Percentiles rank a stretch among this genome's conserved stretches.
Conservation (phyloP, 1,139 yeast genomes). For the Hansenula lynferdii region DNA sequence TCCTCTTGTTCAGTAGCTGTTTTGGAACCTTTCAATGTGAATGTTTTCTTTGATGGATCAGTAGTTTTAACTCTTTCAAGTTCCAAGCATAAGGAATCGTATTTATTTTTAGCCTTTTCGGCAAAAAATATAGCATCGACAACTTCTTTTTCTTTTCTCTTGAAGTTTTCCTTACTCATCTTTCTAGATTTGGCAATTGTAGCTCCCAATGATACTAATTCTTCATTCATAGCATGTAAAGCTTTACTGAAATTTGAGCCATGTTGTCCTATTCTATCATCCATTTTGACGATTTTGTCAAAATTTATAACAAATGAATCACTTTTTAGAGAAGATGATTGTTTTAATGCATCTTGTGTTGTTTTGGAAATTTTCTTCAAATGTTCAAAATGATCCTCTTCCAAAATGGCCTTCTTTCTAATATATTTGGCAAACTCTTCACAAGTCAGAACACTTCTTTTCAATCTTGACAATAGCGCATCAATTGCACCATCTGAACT, state of each 20-base stretch:
- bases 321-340: constrained; percentile 43
- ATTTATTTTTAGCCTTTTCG: constrained; percentile 83
- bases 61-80: constrained; percentile 75
- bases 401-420: constrained; percentile 73
- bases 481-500: constrained; percentile 60
- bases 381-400: constrained; percentile 74
- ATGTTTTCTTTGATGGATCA: constrained; percentile 79
- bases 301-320: constrained; percentile 70
- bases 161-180: constrained; percentile 73
- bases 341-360: constrained; percentile 49
- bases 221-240: constrained; percentile 81
- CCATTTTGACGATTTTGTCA: constrained; percentile 67
- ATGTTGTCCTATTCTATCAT: constrained; percentile 69
- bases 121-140: constrained; percentile 76
- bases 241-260: constrained; percentile 77
- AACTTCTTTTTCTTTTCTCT: constrained; percentile 78
- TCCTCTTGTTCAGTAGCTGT: constrained; percentile 91
- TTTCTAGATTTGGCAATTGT: constrained; percentile 73
- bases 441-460: constrained; percentile 74
- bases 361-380: constrained; percentile 60
- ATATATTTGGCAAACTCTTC: constrained; percentile 81
- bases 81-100: constrained; percentile 78
- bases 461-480: constrained; percentile 63
- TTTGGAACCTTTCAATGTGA: constrained; percentile 71
- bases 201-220: constrained; percentile 65